Evolutionary conservation across 257 asterid genomes (phyloP), one percentile per base, ranked within the genome.

Genomic region (Parsonsia alboflavescens): DNA sequence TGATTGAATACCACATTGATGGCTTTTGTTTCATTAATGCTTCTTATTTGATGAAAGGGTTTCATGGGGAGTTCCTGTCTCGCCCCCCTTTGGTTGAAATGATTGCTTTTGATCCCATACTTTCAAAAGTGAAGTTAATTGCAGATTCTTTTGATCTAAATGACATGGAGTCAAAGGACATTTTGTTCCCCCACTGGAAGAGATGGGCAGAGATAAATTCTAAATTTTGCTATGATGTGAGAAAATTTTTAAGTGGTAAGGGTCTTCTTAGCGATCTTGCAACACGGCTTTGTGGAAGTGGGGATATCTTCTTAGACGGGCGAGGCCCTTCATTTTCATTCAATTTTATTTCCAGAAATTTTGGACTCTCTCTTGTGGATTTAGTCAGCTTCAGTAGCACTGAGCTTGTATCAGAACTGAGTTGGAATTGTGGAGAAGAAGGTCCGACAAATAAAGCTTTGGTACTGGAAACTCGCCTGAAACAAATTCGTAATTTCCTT

Each of bases 351-450:
- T 83, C 96, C 1, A 88, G 92, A 82, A 92, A 89, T 54, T 79
- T 69, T 2, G 99, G 97, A 26, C 95, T 92, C 11, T 79, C 93
- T 45, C 96, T 92, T 10, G 93, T 90, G 62, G 99, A 95, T 88
- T 68, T 90, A 16, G 99, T 95, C 79, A 92, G 99, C 87, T 95
- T 88, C 84, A 84, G 92, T 70, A 74, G 81, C 49, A 77, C 39
- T 58, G 86, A 78, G 61, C 71, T 84, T 33, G 86, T 85, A 49
- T 82, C 92, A 50, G 84, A 94, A 73, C 72, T 80, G 41, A 95
- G 99, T 64, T 95, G 98, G 97, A 95, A 95, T 42, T 95, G 97
- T 64, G 96, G 99, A 50, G 93, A 88, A 78, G 97, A 95, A 76
- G 99, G 98, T 24, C 86, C 96, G 7, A 90, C 98, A 17, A 84